These are phyloP conservation scores for Rubus parviflorus DNA, from an alignment of 306 rosid genomes.

Conservation along the genomic window DNA sequence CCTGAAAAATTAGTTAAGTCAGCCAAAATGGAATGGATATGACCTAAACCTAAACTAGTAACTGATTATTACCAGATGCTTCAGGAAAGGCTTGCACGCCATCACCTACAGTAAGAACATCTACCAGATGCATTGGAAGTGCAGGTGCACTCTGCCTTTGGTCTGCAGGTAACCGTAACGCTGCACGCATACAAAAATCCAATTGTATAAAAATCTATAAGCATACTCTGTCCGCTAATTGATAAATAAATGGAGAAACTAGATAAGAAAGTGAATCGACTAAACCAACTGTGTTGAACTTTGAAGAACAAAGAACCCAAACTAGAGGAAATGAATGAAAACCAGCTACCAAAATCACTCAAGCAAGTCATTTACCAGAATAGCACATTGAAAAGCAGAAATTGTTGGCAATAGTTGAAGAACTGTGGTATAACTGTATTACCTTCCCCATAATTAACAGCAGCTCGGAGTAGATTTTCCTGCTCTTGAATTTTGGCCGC, in stretches of 20 bases:
- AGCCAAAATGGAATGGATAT: constrained; percentile 3
- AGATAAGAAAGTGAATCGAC: neutral
- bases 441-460: constrained; percentile 86
- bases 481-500: constrained; percentile 94
- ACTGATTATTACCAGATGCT: constrained; percentile 47
- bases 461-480: constrained; percentile 84
- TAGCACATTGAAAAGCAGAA: neutral
- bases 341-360: neutral
- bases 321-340: neutral
- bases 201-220: constrained; percentile 17
- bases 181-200: constrained; percentile 41
- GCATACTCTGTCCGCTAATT: neutral
- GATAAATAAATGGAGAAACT: neutral
- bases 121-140: constrained; percentile 84
- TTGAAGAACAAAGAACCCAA: neutral
- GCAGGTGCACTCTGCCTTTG: constrained; percentile 76
- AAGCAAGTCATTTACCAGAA: neutral
- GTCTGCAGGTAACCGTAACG: constrained; percentile 63
- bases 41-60: constrained; percentile 21
- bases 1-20: constrained; percentile 42
- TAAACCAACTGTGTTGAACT: neutral
- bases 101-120: constrained; percentile 62
- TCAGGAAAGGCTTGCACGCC: constrained; percentile 59
- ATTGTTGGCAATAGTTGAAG: neutral
- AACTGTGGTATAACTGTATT: constrained; percentile 5